These are phyloP conservation scores for Colletotrichum agaves DNA, from an alignment of 2,329 filamentous ascomycete species.

Conservation along the genomic window DNA sequence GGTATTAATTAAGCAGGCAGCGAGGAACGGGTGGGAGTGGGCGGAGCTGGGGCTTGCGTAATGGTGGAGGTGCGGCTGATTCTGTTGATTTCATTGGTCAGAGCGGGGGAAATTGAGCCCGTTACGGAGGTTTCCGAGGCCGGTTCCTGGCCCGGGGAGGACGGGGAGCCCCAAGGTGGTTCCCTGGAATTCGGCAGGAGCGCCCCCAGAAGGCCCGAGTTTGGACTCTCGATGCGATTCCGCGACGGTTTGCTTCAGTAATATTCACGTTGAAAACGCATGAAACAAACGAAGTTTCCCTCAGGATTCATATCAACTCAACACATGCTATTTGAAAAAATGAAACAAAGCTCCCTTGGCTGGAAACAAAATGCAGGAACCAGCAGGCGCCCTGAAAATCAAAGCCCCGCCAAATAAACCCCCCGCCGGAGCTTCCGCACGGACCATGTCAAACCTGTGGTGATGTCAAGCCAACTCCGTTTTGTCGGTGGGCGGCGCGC, in stretches of 20 bases:
- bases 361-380: slow-evolving; percentile 19
- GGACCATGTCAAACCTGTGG: background rate
- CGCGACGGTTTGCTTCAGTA: background rate
- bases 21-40: slow-evolving; percentile 25
- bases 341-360: no score
- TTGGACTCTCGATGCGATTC: background rate
- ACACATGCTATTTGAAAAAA: no score
- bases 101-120: slow-evolving; percentile 12
- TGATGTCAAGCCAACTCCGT: slow-evolving; percentile 28
- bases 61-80: background rate
- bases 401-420: slow-evolving; percentile 27
- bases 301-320: no score
- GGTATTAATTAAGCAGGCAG: slow-evolving; percentile 29
- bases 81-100: background rate
- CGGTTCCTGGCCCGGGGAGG: no score
- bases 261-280: background rate
- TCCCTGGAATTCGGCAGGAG: background rate
- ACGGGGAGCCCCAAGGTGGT: background rate
- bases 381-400: background rate
- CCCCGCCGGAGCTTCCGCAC: slow-evolving; percentile 27
- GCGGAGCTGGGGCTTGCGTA: slow-evolving; percentile 35
- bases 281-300: background rate
- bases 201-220: background rate
- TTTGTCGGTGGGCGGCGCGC: background rate
- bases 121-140: background rate